Percentiles rank a stretch among this genome's conserved stretches.
These are phyloP conservation scores for Penicillium ucsense DNA, from an alignment of 495 filamentous ascomycete genomes.

Conservation along the genomic window DNA sequence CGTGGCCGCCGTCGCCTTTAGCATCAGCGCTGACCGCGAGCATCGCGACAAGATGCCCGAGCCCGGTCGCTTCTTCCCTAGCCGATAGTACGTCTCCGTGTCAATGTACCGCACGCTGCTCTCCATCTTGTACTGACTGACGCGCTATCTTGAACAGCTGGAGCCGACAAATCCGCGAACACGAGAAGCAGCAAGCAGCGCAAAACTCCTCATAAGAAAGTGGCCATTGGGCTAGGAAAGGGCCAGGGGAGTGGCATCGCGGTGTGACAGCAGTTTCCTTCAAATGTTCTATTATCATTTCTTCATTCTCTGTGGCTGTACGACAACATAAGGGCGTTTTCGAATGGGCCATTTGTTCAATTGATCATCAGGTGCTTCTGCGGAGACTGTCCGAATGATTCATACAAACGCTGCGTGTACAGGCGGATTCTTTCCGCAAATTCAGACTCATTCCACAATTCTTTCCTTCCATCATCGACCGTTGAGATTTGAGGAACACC, in stretches of 20 bases:
- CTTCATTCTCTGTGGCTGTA: conserved; percentile 31
- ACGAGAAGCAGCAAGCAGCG: conserved; percentile 55
- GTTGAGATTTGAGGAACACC: conserved; percentile 59
- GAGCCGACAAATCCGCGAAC: conserved; percentile 83
- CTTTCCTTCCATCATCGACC: conserved; percentile 44
- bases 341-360: conserved; percentile 29
- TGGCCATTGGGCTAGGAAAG: conserved; percentile 6
- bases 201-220: conserved; percentile 44
- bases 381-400: conserved; percentile 36
- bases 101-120: no score
- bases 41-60: conserved; percentile 77
- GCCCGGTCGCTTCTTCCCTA: conserved; percentile 80
- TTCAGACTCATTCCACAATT: conserved; percentile 70
- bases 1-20: conserved; percentile 65
- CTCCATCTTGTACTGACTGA: no score
- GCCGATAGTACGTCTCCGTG: conserved; percentile 68
- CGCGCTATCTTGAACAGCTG: conserved; percentile 45
- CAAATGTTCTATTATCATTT: conserved; percentile 26
- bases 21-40: conserved; percentile 75
- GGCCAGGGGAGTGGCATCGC: conserved; percentile 12
- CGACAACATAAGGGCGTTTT: conserved; percentile 38
- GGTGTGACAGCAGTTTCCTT: conserved; percentile 24
- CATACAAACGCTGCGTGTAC: conserved; percentile 41
- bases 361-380: conserved; percentile 35
- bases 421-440: conserved; percentile 43